These are phyloP conservation scores for Cyclostephanos invisitatus DNA, from an alignment of 108 stramenopile species.

Conservation along the genomic window DNA sequence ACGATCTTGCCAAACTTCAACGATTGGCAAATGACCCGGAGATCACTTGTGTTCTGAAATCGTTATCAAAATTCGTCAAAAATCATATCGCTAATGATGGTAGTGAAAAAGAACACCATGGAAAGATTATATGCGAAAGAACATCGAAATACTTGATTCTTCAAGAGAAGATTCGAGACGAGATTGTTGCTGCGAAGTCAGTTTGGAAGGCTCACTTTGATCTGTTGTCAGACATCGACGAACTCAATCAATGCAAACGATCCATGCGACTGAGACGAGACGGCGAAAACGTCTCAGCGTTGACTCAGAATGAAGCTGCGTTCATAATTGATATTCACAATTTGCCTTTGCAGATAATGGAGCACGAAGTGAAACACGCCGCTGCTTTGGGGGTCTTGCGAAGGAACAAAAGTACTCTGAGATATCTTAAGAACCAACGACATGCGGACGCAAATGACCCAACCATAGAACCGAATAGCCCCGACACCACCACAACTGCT, in stretches of 20 bases:
- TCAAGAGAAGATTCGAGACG: conserved; percentile 40
- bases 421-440: conserved; percentile 65
- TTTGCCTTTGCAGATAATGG: conserved; percentile 29
- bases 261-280: conserved; percentile 51
- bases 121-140: conserved; percentile 17
- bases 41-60: conserved; percentile 26
- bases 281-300: conserved; percentile 52
- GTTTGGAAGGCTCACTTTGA: conserved; percentile 71
- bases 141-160: conserved; percentile 49
- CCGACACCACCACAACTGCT: conserved; percentile 1
- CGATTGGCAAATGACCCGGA: conserved; percentile 35
- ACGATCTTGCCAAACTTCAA: conserved; percentile 25
- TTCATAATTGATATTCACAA: conserved; percentile 50
- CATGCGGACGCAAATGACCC: background rate
- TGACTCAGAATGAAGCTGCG: conserved; percentile 47
- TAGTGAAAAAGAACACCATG: background rate
- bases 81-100: background rate
- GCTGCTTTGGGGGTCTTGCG: conserved; percentile 53
- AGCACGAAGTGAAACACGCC: conserved; percentile 66
- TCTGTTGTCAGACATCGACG: conserved; percentile 69
- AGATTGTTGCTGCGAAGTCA: conserved; percentile 47
- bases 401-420: conserved; percentile 55
- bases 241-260: conserved; percentile 60
- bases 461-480: background rate
- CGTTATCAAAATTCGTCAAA: conserved; percentile 27